phyloP scores from a whole-genome alignment of 805 yeast genomes.

The Schizosaccharomyces osmophilus region DNA sequence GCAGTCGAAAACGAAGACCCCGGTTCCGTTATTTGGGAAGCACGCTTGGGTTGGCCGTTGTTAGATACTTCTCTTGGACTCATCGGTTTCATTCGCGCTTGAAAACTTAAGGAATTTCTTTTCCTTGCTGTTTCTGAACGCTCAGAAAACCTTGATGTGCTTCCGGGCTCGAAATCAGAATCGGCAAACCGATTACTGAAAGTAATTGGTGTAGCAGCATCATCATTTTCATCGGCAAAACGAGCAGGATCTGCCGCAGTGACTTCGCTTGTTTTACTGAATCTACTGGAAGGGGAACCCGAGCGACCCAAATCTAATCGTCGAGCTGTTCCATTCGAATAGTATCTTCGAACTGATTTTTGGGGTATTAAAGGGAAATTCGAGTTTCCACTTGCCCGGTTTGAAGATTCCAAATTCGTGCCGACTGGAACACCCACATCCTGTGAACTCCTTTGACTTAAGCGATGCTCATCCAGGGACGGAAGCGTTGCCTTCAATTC shows the following conservation, averaged over 20 bases:
- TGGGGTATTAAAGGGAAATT: background rate
- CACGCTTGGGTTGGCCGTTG: background rate
- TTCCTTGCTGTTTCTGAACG: background rate
- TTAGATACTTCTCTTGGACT: background rate
- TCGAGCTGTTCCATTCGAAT: background rate
- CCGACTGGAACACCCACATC: background rate
- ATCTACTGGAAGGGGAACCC: background rate
- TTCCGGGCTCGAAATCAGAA: background rate
- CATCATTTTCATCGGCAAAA: background rate
- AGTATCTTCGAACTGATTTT: background rate
- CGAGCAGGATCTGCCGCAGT: background rate
- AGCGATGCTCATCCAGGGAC: background rate
- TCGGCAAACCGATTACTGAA: background rate
- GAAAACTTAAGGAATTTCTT: background rate
- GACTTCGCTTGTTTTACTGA: background rate
- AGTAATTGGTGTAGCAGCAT: background rate
- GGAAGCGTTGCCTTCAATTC: background rate
- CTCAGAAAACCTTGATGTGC: background rate
- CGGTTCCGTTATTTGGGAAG: background rate
- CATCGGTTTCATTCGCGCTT: background rate
- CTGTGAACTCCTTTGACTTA: background rate
- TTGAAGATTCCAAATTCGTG: background rate
- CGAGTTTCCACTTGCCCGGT: background rate
- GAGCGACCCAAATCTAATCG: background rate
- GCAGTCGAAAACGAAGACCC: background rate